Conservation (phyloP, 2,329 filamentous ascomycete genomes). For the Laburnicola sp. region DNA sequence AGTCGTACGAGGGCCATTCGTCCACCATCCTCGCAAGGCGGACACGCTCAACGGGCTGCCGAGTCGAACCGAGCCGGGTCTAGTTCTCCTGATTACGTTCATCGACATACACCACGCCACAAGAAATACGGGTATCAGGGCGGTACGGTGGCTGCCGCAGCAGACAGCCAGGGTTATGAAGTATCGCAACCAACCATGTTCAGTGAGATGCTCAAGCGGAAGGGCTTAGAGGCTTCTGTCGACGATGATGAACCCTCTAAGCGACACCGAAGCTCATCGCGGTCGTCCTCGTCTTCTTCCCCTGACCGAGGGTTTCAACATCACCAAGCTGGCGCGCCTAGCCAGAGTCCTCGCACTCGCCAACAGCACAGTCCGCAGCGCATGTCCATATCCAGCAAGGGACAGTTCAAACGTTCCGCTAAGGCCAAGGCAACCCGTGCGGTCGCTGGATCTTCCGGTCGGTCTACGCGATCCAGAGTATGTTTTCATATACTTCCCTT, state of each 20-base stretch:
- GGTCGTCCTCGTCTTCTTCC: background rate
- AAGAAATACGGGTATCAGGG: slow-evolving; percentile 9
- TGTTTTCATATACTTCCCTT: background rate
- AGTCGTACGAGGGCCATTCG: background rate
- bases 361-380: background rate
- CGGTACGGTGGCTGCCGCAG: background rate
- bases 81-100: slow-evolving; percentile 19
- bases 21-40: background rate
- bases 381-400: background rate
- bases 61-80: background rate
- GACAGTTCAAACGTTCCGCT: background rate
- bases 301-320: background rate
- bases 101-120: background rate
- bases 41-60: too few relatives aligned
- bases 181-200: background rate
- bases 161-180: background rate
- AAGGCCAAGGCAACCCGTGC: background rate
- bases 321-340: background rate
- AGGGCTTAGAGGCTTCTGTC: slow-evolving; percentile 3
- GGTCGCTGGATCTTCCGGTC: background rate
- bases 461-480: background rate
- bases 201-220: slow-evolving; percentile 15
- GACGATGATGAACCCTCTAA: slow-evolving; percentile 11
- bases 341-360: background rate
- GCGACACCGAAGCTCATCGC: slow-evolving; percentile 10